Evolutionary conservation across 2,329 filamentous ascomycete genomes (phyloP).

Genomic region (Botrytis medusae): DNA sequence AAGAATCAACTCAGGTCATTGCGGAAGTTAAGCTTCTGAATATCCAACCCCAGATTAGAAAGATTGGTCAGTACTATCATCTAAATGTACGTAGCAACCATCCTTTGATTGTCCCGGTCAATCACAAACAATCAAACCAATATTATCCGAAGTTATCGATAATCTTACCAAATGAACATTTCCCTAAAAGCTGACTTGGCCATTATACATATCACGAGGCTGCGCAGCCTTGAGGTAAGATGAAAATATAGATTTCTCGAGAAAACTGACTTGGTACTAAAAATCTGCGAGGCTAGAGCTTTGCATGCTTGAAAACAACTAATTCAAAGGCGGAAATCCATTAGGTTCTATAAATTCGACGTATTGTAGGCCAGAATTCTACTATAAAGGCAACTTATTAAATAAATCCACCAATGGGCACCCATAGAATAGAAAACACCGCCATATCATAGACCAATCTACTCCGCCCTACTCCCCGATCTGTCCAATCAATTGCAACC

Average conservation of each 20-base stretch:
- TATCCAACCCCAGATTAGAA: fast-evolving
- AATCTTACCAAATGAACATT: neutral
- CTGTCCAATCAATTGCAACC: neutral
- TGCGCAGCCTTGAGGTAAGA: neutral
- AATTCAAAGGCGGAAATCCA: neutral
- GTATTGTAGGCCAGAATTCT: neutral
- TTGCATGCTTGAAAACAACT: neutral
- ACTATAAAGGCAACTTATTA: neutral
- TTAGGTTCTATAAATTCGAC: neutral
- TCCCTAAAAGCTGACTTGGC: fast-evolving
- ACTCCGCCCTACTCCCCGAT: neutral
- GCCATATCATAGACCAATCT: neutral
- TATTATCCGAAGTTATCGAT: neutral
- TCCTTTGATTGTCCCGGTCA: fast-evolving
- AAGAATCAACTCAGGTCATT: neutral
- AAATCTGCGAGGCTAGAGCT: neutral
- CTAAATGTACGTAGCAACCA: neutral
- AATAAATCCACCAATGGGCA: neutral
- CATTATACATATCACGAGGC: neutral
- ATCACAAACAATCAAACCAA: neutral
- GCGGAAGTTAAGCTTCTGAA: neutral
- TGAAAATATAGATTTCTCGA: neutral
- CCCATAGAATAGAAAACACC: neutral
- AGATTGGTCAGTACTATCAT: neutral
- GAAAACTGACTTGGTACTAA: neutral